Conservation (phyloP, 164 flowering plant genomes). For the Nymphaea colorata region DNA sequence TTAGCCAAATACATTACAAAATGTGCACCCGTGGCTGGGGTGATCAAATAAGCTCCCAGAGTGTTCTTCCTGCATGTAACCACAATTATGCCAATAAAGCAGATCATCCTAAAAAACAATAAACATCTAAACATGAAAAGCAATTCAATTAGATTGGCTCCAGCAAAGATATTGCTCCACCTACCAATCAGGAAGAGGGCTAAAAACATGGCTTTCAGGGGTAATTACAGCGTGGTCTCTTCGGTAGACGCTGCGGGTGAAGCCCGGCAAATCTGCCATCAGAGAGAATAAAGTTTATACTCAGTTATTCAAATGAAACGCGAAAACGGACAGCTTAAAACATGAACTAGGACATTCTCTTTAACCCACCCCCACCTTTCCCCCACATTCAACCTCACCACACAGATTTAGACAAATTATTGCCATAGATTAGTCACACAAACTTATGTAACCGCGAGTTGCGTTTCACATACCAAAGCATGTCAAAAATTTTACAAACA, state of each 20-base stretch:
- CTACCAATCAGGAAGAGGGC: constrained; percentile 91
- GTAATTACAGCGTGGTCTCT: constrained; percentile 85
- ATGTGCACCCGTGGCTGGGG: constrained; percentile 90
- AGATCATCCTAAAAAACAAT: not conserved
- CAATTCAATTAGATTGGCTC: not conserved
- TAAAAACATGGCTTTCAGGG: constrained; percentile 93
- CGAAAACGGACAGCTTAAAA: not conserved
- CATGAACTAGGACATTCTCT: not conserved
- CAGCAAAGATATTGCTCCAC: not conserved
- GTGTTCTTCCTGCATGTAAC: constrained; percentile 49
- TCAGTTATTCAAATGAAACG: not conserved
- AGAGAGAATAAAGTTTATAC: not conserved
- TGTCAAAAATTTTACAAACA: not conserved
- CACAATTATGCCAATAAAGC: no score
- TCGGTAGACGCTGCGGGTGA: constrained; percentile 86
- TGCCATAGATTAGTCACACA: not conserved
- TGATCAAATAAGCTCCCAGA: constrained; percentile 77
- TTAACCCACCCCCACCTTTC: not conserved
- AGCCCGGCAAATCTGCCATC: constrained; percentile 81
- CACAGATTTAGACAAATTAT: not conserved
- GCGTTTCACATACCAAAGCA: not conserved
- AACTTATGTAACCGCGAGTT: not conserved
- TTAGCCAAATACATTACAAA: constrained; percentile 91
- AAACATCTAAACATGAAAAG: not conserved
- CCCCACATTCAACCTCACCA: not conserved